Base-by-base conservation (phyloP, 176 grass and related monocot species). In the Musa beccarii region DNA sequence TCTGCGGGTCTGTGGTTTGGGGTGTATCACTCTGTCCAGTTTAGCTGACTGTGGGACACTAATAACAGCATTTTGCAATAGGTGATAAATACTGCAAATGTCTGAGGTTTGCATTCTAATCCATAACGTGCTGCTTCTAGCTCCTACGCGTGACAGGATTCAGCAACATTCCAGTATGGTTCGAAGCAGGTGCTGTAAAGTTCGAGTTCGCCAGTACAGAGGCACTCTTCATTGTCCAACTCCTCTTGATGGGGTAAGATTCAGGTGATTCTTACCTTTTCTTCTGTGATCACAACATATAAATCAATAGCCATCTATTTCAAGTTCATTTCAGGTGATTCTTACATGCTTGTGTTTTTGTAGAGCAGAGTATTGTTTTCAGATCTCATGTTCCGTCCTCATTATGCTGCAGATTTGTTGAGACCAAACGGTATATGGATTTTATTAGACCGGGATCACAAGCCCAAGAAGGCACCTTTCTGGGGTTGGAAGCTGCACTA, bases 371-470 rank as follows among this genome's bases (percentile, higher is more conserved):
- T 14, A 29, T 26, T 68, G 25, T 69, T 12, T 28, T 69, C 4
- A 69, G 28, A 15, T 34, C 43, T 62, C 6, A 62, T 17, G 25
- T 49, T 69, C 9, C 16, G 34, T 43, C 34, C 34, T 43, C 34
- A n/a, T 59, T 20, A 21, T 28, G 17, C 29, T 80, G 25, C 77
- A 93, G 90, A 75, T 97, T 90, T 83, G 93, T 71, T 13, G 90
- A 97, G 83, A 97, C 90, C 17, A 97, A 97, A 83, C 83, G 87
- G 52, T 97, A 97, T 75, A 93, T 93, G 90, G 90, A 97, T 49
- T 88, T 87, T 66, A 75, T 83, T 11, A 83, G 56, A 64, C 93
- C 93, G 51, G 90, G 87, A 68, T 93, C 89, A 55, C 90, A 93
- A 82, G 90, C 90, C 69, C 72, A 73, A 79, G 93, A 93, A 72